These are phyloP conservation scores for Fusarium brevicatenulatum DNA, from an alignment of 2,329 filamentous ascomycete genomes.

Conservation along the genomic window DNA sequence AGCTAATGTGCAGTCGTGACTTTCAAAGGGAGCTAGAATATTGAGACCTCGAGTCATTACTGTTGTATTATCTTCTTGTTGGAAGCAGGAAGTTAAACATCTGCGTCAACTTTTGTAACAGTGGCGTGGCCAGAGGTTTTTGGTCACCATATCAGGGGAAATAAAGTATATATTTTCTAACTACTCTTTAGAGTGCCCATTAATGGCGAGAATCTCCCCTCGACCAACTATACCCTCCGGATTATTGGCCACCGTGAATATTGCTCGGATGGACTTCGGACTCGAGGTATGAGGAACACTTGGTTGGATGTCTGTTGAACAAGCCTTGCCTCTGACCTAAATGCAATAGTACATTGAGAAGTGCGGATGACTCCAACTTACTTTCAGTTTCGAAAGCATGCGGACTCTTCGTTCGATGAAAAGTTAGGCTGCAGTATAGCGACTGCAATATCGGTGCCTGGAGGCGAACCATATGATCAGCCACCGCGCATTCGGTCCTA, in stretches of 20 bases:
- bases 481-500: accelerated
- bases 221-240: background rate
- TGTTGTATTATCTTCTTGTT: background rate
- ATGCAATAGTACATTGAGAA: accelerated
- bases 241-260: background rate
- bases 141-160: accelerated
- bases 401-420: background rate
- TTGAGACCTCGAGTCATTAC: accelerated
- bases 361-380: accelerated
- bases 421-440: accelerated
- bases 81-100: background rate
- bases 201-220: too few relatives aligned
- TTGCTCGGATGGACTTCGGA: background rate
- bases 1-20: too few relatives aligned
- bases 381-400: accelerated
- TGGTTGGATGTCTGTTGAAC: too few relatives aligned
- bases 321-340: background rate
- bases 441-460: background rate
- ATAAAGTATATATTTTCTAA: too few relatives aligned
- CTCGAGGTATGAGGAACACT: background rate
- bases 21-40: accelerated
- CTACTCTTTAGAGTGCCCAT: too few relatives aligned
- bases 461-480: too few relatives aligned
- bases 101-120: too few relatives aligned
- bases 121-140: background rate